Evolutionary conservation across 2,329 filamentous ascomycete species (phyloP).

Genomic region (Colletotrichum gloeosporioides): DNA sequence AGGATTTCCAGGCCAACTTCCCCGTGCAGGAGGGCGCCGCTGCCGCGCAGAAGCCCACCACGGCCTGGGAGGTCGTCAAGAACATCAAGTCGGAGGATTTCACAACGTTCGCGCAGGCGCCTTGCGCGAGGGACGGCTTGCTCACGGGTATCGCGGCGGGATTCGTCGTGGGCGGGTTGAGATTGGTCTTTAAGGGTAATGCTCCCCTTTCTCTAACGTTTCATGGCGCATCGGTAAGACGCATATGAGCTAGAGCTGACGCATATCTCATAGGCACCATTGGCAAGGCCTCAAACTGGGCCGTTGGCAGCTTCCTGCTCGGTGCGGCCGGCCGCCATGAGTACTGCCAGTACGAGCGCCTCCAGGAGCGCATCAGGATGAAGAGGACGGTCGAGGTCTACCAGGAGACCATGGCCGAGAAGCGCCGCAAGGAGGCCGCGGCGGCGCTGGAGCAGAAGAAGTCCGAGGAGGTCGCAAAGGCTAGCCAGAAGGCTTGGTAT

Average conservation of each 20-base stretch:
- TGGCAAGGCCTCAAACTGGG: slow-evolving; percentile 80
- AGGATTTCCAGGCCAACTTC: slow-evolving; percentile 25
- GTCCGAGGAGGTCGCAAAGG: slow-evolving; percentile 37
- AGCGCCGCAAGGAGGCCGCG: slow-evolving; percentile 46
- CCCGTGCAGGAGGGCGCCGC: slow-evolving; percentile 13
- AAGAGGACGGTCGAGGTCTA: slow-evolving; percentile 77
- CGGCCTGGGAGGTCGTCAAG: slow-evolving; percentile 66
- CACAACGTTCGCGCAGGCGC: slow-evolving; percentile 74
- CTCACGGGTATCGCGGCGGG: slow-evolving; percentile 84
- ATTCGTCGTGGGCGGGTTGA: slow-evolving; percentile 75
- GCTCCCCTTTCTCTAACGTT: background rate
- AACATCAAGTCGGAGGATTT: slow-evolving; percentile 74
- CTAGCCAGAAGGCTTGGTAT: slow-evolving; percentile 53
- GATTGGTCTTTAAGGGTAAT: slow-evolving; percentile 78
- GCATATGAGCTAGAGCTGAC: background rate
- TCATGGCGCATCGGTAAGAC: background rate
- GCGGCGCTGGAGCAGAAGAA: slow-evolving; percentile 35
- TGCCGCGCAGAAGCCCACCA: slow-evolving; percentile 28
- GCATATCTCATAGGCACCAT: slow-evolving; percentile 34
- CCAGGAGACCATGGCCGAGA: slow-evolving; percentile 47
- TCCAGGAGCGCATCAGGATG: slow-evolving; percentile 82
- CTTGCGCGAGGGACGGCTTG: slow-evolving; percentile 84
- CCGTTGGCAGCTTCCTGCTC: slow-evolving; percentile 76
- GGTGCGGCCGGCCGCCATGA: slow-evolving; percentile 79
- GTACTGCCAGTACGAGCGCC: slow-evolving; percentile 78